These are phyloP conservation scores for Bondarzewia mesenterica DNA, from an alignment of 1,284 basidiomycete species.

Conservation along the genomic window DNA sequence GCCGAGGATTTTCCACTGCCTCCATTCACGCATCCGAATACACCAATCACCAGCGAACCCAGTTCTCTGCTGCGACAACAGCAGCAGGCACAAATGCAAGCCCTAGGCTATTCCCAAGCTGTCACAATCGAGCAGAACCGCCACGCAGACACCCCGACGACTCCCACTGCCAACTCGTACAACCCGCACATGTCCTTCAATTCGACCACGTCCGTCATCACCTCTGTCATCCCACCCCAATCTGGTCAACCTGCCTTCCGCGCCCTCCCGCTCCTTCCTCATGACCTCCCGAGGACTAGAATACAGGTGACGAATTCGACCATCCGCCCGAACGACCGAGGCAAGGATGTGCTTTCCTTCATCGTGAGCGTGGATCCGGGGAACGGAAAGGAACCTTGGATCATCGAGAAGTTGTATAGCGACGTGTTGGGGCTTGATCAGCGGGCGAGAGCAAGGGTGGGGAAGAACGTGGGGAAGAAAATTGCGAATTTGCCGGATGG, in stretches of 20 bases:
- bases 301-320: slow-evolving; percentile 65
- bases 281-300: slow-evolving; percentile 59
- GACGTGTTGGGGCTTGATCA: slow-evolving; percentile 85
- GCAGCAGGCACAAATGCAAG: neutral
- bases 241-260: slow-evolving; percentile 40
- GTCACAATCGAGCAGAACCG: neutral
- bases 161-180: slow-evolving; percentile 12
- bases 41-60: slow-evolving; percentile 4
- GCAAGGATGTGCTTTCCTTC: slow-evolving; percentile 83
- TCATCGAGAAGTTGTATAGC: slow-evolving; percentile 88
- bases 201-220: slow-evolving; percentile 8
- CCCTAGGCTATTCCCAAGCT: neutral
- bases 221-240: slow-evolving; percentile 8
- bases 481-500: slow-evolving; percentile 83
- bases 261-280: slow-evolving; percentile 59
- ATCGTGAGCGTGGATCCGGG: slow-evolving; percentile 62
- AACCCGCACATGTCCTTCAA: slow-evolving; percentile 1
- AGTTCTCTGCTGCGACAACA: slow-evolving; percentile 6
- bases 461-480: slow-evolving; percentile 66
- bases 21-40: too few species aligned
- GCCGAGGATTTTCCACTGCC: slow-evolving; percentile 31
- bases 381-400: slow-evolving; percentile 71
- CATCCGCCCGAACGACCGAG: slow-evolving; percentile 78
- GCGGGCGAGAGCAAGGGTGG: slow-evolving; percentile 56
- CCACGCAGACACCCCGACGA: slow-evolving; percentile 12